These are phyloP conservation scores for Globisporangium middletonii DNA, from an alignment of 352 stramenopile species.

Conservation along the genomic window DNA sequence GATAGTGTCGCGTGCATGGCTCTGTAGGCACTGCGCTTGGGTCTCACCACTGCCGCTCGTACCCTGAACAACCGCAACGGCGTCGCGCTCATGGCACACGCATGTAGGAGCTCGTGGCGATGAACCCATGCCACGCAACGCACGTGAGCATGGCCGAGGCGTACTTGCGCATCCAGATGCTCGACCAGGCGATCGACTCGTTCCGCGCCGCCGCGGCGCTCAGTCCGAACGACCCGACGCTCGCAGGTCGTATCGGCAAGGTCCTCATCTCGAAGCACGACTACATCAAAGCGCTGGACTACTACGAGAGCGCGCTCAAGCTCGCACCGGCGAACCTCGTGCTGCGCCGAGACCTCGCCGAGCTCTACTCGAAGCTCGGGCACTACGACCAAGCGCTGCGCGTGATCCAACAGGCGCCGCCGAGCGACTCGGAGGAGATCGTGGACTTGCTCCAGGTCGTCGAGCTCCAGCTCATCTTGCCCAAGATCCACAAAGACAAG, in stretches of 20 bases:
- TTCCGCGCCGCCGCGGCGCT: slow-evolving; percentile 57
- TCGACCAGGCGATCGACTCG: slow-evolving; percentile 81
- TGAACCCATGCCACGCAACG: slow-evolving; percentile 60
- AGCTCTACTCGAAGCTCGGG: slow-evolving; percentile 84
- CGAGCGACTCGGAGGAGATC: slow-evolving; percentile 62
- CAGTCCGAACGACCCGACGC: slow-evolving; percentile 58
- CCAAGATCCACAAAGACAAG: slow-evolving; percentile 71
- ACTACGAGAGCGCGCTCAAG: slow-evolving; percentile 90
- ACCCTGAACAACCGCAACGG: background rate
- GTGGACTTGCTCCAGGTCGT: slow-evolving; percentile 63
- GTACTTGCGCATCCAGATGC: slow-evolving; percentile 90
- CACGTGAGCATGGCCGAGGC: slow-evolving; percentile 89
- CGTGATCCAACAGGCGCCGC: slow-evolving; percentile 69
- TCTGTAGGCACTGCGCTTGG: background rate
- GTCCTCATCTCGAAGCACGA: slow-evolving; percentile 92
- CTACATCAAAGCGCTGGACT: slow-evolving; percentile 91
- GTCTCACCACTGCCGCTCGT: background rate
- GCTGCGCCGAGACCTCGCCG: slow-evolving; percentile 86
- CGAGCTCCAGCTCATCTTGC: slow-evolving; percentile 69
- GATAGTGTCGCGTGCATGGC: no score
- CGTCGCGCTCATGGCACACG: no score
- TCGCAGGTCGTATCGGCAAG: slow-evolving; percentile 85
- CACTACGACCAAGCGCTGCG: slow-evolving; percentile 82
- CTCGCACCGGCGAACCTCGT: slow-evolving; percentile 66
- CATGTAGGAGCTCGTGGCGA: slow-evolving; percentile 70